Evolutionary conservation across 495 filamentous ascomycete genomes (phyloP), one percentile per base, ranked within the genome.

Genomic region (Trichoderma erinaceum): DNA sequence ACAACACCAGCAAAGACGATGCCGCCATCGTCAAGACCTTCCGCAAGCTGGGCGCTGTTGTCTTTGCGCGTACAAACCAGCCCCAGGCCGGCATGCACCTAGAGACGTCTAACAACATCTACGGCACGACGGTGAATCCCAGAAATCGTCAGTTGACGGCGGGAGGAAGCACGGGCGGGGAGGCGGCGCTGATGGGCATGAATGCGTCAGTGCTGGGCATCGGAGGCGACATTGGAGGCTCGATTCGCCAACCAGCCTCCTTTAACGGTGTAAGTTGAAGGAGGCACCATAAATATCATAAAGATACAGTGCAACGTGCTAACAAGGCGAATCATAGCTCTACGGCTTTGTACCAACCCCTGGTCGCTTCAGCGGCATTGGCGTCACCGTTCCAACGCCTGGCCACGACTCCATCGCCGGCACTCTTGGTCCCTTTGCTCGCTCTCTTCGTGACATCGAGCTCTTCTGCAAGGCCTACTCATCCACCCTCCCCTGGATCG

Each of bases 211-310:
- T 82, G 38, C 75, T 91, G 0, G 89, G 89, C 0, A 86, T 92
- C 52, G 89, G 88, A 0, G 88, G 86, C 1, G 89, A 92, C 71
- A 84, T 92, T 58, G 89, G 84, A 23, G 88, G 89, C 5, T 89
- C 86, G 4, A 88, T 91, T 69, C 80, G 88, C 0, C 81, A 80
- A 41, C 90, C 90, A 0, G 88, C 90, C 0, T 84, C 83, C 25
- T 81, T 86, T 66, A 83, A 86, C 69, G 88, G 86, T 4, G 65
- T 92, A 32, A 61, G 56, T 1, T 92, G 11, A 52, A 52, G 15
- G n/a, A 21, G 48, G 8, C 7, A 1, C 12, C 44, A 48, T 38
- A 7, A 10, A 38, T 38, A 38, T 5, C 35, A 38, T 38, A 10
- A 38, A 10, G 35, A 38, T 38, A 38, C 44, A 3, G 44, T 48